phyloP scores from a whole-genome alignment of 306 rosid genomes.

The Cicer chorassanicum region DNA sequence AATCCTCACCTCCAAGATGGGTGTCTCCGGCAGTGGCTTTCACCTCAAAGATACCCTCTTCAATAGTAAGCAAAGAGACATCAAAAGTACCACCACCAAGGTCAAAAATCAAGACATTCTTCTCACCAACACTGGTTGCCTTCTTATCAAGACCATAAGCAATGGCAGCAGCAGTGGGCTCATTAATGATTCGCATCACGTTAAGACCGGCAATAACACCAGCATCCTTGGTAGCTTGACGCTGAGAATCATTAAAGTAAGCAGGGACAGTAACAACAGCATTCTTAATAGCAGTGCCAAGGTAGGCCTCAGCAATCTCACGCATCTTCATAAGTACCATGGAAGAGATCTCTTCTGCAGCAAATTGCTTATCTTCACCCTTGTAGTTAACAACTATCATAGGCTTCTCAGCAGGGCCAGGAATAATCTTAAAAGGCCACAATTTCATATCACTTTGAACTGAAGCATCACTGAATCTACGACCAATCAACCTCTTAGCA shows the following conservation, averaged over 20 bases:
- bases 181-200: conserved; percentile 61
- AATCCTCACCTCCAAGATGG: conserved; percentile 68
- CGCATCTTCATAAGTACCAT: conserved; percentile 79
- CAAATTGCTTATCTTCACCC: conserved; percentile 73
- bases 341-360: conserved; percentile 71
- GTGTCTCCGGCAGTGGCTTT: conserved; percentile 81
- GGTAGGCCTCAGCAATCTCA: conserved; percentile 76
- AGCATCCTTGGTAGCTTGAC: conserved; percentile 80
- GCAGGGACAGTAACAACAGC: conserved; percentile 80
- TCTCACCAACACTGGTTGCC: conserved; percentile 77
- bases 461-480: conserved; percentile 60
- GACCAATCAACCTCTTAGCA: conserved; percentile 75
- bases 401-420: conserved; percentile 73
- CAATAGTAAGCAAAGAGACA: conserved; percentile 69
- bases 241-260: conserved; percentile 71
- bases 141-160: conserved; percentile 80
- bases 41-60: conserved; percentile 80
- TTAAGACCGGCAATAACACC: conserved; percentile 76
- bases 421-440: conserved; percentile 68
- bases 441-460: conserved; percentile 68
- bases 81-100: conserved; percentile 71
- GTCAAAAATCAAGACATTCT: conserved; percentile 71
- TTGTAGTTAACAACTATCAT: conserved; percentile 62
- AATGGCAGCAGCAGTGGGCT: conserved; percentile 74
- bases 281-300: conserved; percentile 61